Evolutionary conservation across 1,284 basidiomycete genomes (phyloP).

Genomic region (Butyriboletus appendiculatus): DNA sequence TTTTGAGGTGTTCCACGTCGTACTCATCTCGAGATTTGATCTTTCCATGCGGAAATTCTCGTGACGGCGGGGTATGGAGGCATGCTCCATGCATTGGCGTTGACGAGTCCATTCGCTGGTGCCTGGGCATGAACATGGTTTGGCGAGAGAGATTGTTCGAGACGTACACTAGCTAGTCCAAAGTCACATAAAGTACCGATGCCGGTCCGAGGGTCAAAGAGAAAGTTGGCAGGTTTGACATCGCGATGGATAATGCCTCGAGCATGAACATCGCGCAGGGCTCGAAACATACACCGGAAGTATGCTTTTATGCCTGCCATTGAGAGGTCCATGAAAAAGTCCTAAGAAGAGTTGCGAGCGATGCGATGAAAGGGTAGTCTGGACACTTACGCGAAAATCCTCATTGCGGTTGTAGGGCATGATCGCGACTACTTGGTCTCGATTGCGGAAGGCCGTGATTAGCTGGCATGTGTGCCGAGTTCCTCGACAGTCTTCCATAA

Average conservation of each 20-base stretch:
- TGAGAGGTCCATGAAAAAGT: conserved; percentile 73
- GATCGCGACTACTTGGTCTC: conserved; percentile 92
- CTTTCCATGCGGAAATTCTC: conserved; percentile 67
- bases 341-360: conserved; percentile 43
- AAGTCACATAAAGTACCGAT: conserved; percentile 94
- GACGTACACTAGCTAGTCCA: conserved; percentile 85
- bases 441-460: conserved; percentile 90
- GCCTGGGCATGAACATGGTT: conserved; percentile 8
- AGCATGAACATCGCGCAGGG: conserved; percentile 88
- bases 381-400: conserved; percentile 81
- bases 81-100: conserved; percentile 57
- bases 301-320: conserved; percentile 82
- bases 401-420: conserved; percentile 94
- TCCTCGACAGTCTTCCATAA: conserved; percentile 84
- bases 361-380: background rate
- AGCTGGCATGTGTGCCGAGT: conserved; percentile 88
- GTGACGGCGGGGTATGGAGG: conserved; percentile 69
- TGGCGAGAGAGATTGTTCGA: conserved; percentile 3
- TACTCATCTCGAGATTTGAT: conserved; percentile 41
- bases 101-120: conserved; percentile 56
- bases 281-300: conserved; percentile 90
- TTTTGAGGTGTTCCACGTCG: conserved; percentile 47
- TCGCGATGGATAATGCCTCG: conserved; percentile 94
- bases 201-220: conserved; percentile 87
- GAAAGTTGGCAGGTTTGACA: conserved; percentile 98